Conservation (phyloP, 2,329 filamentous ascomycete genomes). For the Coniella lustricola region DNA sequence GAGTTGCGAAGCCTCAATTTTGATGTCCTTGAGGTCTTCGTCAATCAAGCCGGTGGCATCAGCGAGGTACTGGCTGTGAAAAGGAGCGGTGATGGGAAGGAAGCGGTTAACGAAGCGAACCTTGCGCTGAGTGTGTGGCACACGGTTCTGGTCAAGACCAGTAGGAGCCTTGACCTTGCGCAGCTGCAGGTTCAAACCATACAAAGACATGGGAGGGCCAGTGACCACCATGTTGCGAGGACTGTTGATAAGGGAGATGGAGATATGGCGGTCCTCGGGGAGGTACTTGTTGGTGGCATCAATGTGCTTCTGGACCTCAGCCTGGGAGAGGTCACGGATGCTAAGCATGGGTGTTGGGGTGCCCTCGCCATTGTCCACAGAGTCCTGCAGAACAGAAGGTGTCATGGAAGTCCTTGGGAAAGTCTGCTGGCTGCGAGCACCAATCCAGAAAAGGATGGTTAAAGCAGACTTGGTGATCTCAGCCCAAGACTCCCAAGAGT, state of each 20-base stretch:
- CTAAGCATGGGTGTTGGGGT: conserved; percentile 95
- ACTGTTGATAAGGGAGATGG: conserved; percentile 93
- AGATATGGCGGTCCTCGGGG: conserved; percentile 84
- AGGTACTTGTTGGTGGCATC: conserved; percentile 96
- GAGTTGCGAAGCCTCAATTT: conserved; percentile 65
- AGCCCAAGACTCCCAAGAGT: conserved; percentile 88
- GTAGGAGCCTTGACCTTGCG: conserved; percentile 97
- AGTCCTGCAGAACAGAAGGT: conserved; percentile 85
- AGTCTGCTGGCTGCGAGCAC: conserved; percentile 91
- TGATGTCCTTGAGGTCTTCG: conserved; percentile 77
- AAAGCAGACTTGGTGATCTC: conserved; percentile 73
- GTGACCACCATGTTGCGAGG: conserved; percentile 95
- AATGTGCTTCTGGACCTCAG: conserved; percentile 91
- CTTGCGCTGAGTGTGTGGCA: conserved; percentile 93
- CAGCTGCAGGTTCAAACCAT: conserved; percentile 89
- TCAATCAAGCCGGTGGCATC: conserved; percentile 78
- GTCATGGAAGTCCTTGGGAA: conserved; percentile 93
- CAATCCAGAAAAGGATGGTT: conserved; percentile 97
- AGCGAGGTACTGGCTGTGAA: conserved; percentile 90
- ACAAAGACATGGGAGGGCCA: conserved; percentile 89
- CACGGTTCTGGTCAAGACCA: conserved; percentile 89
- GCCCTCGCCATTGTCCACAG: conserved; percentile 90
- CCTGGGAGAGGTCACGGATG: conserved; percentile 82
- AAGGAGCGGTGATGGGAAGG: conserved; percentile 93
- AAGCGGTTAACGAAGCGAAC: conserved; percentile 95